Percentiles rank a stretch among this genome's conserved stretches.
Conservation (phyloP, 768 basidiomycete species). For the Kwoniella pini region DNA sequence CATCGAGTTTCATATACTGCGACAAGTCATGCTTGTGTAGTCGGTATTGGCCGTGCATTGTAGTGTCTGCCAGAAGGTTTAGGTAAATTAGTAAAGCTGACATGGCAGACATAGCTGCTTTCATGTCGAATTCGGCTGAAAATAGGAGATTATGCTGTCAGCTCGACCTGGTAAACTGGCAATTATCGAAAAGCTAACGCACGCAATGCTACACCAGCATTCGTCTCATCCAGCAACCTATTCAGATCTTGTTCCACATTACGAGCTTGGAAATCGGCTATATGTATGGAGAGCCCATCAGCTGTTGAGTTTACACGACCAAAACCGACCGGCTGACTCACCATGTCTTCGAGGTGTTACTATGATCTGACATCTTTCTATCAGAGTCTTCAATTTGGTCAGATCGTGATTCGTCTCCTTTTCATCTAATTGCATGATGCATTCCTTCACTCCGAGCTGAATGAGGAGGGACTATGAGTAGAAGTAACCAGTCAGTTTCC, state of each 20-base stretch:
- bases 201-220: constrained; percentile 62
- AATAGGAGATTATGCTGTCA: background rate
- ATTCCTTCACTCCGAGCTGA: constrained; percentile 96
- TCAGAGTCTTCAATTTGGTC: constrained; percentile 76
- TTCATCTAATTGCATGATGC: constrained; percentile 64
- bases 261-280: constrained; percentile 77
- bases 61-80: constrained; percentile 70
- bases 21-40: constrained; percentile 85
- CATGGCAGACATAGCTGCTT: constrained; percentile 74
- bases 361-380: constrained; percentile 88
- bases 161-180: background rate
- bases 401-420: constrained; percentile 70
- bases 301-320: background rate
- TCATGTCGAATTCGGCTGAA: constrained; percentile 73
- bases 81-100: constrained; percentile 82
- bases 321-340: constrained; percentile 44
- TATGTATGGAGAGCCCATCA: constrained; percentile 47
- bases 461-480: constrained; percentile 77
- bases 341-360: constrained; percentile 86
- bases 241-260: constrained; percentile 78
- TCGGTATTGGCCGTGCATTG: constrained; percentile 76
- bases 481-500: background rate
- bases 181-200: constrained; percentile 44
- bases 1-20: constrained; percentile 94
- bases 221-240: constrained; percentile 63